These are phyloP conservation scores for Aspergillus bridgeri DNA, from an alignment of 495 filamentous ascomycete genomes.

Conservation along the genomic window DNA sequence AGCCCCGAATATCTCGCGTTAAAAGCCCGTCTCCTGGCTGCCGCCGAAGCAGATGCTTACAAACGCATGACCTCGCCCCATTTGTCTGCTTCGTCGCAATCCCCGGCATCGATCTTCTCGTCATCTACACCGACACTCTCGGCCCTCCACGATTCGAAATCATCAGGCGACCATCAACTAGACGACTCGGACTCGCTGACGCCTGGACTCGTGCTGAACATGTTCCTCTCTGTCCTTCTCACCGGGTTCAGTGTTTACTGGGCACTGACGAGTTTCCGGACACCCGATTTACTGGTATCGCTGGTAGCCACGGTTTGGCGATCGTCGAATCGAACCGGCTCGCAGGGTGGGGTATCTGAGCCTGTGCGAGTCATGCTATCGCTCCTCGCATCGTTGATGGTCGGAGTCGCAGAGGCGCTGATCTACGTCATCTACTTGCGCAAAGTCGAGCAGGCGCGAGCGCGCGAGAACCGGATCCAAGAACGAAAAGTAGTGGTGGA, in stretches of 20 bases:
- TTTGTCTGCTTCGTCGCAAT: slow-evolving; percentile 17
- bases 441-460: slow-evolving; percentile 69
- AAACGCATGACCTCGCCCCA: slow-evolving; percentile 52
- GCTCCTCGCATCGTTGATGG: slow-evolving; percentile 46
- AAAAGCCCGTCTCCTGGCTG: slow-evolving; percentile 78
- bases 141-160: slow-evolving; percentile 23
- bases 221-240: slow-evolving; percentile 45
- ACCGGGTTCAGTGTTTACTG: slow-evolving; percentile 47
- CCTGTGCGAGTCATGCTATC: slow-evolving; percentile 39
- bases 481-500: slow-evolving; percentile 74
- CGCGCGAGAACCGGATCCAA: slow-evolving; percentile 56
- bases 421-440: slow-evolving; percentile 84
- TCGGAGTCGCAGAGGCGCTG: slow-evolving; percentile 82
- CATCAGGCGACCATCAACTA: slow-evolving; percentile 31
- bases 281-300: slow-evolving; percentile 29
- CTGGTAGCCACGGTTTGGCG: slow-evolving; percentile 44
- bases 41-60: slow-evolving; percentile 77
- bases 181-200: slow-evolving; percentile 46
- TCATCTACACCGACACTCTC: slow-evolving; percentile 31
- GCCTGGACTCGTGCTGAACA: slow-evolving; percentile 44
- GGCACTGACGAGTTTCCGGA: slow-evolving; percentile 53
- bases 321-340: slow-evolving; percentile 28
- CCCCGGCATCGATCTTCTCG: slow-evolving; percentile 58
- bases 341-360: slow-evolving; percentile 21
- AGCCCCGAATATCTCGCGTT: slow-evolving; percentile 81